These are phyloP conservation scores for Entophlyctis luteolus DNA, from an alignment of 192 early-diverging fungal species.

Conservation along the genomic window DNA sequence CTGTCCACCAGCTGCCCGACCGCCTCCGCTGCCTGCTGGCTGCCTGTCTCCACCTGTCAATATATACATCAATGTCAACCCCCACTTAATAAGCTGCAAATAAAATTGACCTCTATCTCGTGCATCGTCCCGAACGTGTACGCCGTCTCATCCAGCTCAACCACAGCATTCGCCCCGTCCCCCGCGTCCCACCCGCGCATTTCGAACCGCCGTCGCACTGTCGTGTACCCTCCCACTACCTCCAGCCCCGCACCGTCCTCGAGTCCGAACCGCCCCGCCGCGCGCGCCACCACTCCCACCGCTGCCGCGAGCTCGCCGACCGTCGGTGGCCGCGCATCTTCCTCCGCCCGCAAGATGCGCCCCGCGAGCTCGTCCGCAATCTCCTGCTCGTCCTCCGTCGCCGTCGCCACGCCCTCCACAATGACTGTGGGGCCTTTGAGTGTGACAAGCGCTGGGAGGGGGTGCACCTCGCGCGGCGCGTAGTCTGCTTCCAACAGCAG, in stretches of 20 bases:
- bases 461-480: background rate
- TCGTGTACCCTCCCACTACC: background rate
- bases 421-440: background rate
- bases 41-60: no score
- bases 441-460: no score
- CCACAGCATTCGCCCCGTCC: background rate
- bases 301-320: no score
- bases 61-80: no score
- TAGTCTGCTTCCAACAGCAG: background rate
- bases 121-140: background rate
- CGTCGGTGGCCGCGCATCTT: background rate
- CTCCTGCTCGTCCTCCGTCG: background rate
- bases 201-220: background rate
- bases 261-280: background rate
- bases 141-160: conserved; percentile 6
- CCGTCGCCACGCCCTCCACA: background rate
- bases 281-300: background rate
- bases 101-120: conserved; percentile 3
- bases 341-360: background rate
- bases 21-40: no score
- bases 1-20: no score
- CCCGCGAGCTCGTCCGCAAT: background rate
- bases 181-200: background rate
- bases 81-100: no score
- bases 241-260: background rate